phyloP scores from a whole-genome alignment of 352 stramenopile species.

The Phytophthora kernoviae region DNA sequence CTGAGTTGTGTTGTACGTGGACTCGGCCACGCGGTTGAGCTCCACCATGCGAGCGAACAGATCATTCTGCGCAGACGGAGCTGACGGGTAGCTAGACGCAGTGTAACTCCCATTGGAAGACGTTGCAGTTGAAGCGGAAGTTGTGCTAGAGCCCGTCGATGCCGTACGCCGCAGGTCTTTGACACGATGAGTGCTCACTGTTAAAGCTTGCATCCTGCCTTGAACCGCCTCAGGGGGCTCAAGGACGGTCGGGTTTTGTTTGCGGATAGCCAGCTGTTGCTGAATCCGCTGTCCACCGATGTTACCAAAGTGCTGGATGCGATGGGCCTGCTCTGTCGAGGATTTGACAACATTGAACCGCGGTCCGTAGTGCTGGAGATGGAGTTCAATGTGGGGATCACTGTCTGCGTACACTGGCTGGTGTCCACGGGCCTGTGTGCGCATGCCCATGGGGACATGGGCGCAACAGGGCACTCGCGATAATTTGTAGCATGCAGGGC shows the following conservation, averaged over 20 bases:
- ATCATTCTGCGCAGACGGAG: conserved; percentile 12
- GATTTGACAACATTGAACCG: conserved; percentile 16
- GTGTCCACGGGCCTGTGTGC: conserved; percentile 2
- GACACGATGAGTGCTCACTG: conserved; percentile 7
- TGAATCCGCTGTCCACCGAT: conserved; percentile 3
- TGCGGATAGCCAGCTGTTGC: conserved; percentile 20
- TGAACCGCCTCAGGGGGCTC: conserved; percentile 4
- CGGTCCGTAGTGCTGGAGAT: conserved; percentile 4
- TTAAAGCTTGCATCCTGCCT: conserved; percentile 3
- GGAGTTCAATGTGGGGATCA: conserved; percentile 19
- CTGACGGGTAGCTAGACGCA: conserved; percentile 1
- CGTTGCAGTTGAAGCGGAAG: not conserved
- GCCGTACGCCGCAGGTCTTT: conserved; percentile 12
- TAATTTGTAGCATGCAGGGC: conserved; percentile 9
- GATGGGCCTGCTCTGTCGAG: conserved; percentile 13
- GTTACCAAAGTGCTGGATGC: conserved; percentile 5
- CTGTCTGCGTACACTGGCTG: conserved; percentile 17
- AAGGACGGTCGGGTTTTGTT: conserved; percentile 5
- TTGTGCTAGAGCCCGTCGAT: conserved; percentile 11
- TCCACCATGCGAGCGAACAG: conserved; percentile 34
- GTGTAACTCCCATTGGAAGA: conserved; percentile 3
- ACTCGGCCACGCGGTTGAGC: conserved; percentile 30
- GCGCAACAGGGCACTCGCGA: conserved; percentile 3
- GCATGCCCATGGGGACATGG: conserved; percentile 9
- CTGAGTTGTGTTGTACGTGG: conserved; percentile 38